Evolutionary conservation across 768 basidiomycete species (phyloP).

Genomic region (Fistulinella prunicolor): DNA sequence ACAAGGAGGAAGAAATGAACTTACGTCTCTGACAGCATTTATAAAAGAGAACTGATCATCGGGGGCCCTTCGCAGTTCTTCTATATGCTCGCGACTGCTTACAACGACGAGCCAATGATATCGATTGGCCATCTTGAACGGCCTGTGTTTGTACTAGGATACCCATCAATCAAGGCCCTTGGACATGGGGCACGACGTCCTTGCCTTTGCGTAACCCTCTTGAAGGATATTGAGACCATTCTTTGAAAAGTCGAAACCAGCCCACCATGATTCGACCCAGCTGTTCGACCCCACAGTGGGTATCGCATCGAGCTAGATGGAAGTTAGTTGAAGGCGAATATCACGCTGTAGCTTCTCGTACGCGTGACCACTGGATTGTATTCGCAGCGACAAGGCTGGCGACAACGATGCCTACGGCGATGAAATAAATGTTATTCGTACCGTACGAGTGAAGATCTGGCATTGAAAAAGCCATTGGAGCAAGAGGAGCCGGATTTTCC

Average conservation of each 20-base stretch:
- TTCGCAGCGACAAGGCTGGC: background rate
- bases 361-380: background rate
- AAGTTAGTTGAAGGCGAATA: background rate
- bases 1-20: background rate
- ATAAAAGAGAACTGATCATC: constrained; percentile 37
- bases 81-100: constrained; percentile 27
- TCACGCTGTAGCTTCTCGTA: background rate
- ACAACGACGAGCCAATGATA: constrained; percentile 40
- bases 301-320: background rate
- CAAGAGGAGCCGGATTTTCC: background rate
- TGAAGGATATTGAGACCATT: constrained; percentile 22
- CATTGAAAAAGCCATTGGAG: background rate
- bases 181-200: no score
- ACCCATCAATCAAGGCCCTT: background rate
- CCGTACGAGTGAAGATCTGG: background rate
- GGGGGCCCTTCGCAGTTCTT: constrained; percentile 39
- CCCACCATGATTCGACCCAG: constrained; percentile 28
- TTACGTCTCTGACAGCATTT: constrained; percentile 35
- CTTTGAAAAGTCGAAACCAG: constrained; percentile 14
- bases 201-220: constrained; percentile 32
- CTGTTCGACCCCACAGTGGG: constrained; percentile 24
- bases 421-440: background rate
- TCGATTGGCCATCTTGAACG: constrained; percentile 31
- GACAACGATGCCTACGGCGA: background rate
- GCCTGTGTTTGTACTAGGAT: constrained; percentile 14